Percentiles rank a stretch among this genome's conserved stretches.
Evolutionary conservation across 23 red algal genomes (phyloP).

Genomic region (Agarophyton chilense): DNA sequence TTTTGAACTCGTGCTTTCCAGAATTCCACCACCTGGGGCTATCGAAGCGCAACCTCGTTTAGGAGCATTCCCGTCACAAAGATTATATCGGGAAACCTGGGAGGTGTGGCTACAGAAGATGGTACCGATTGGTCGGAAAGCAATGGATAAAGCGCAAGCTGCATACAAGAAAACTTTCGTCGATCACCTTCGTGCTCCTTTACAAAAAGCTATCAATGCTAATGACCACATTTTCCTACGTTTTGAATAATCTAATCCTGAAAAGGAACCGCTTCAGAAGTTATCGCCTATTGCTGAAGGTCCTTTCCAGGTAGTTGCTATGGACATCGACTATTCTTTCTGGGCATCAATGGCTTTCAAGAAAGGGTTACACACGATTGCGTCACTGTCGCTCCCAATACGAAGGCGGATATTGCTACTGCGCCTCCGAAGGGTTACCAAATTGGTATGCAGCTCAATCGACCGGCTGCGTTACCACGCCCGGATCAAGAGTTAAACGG

Average conservation of each 20-base stretch:
- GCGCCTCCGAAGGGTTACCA: too few relatives aligned
- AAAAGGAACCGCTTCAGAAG: neutral
- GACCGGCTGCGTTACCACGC: too few relatives aligned
- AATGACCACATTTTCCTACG: neutral
- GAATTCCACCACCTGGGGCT: neutral
- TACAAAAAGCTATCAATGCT: neutral
- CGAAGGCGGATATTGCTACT: too few relatives aligned
- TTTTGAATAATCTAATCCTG: neutral
- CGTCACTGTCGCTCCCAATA: too few relatives aligned
- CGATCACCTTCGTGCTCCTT: neutral
- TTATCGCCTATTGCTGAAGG: neutral
- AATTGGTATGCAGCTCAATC: too few relatives aligned
- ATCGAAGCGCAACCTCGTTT: neutral
- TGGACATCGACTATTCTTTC: too few relatives aligned
- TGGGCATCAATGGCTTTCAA: too few relatives aligned
- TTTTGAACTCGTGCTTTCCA: neutral
- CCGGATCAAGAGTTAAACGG: too few relatives aligned
- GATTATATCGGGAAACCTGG: neutral
- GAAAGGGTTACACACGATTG: too few relatives aligned
- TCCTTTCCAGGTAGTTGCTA: neutral
- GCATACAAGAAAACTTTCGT: neutral
- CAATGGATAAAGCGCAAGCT: neutral
- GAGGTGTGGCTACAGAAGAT: neutral
- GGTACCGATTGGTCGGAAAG: neutral
- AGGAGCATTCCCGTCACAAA: neutral